A percentile compares a stretch with the other conserved stretches of the same genome.
Evolutionary conservation across 1,284 basidiomycete species (phyloP).

Genomic region (Tylopilus sp.): DNA sequence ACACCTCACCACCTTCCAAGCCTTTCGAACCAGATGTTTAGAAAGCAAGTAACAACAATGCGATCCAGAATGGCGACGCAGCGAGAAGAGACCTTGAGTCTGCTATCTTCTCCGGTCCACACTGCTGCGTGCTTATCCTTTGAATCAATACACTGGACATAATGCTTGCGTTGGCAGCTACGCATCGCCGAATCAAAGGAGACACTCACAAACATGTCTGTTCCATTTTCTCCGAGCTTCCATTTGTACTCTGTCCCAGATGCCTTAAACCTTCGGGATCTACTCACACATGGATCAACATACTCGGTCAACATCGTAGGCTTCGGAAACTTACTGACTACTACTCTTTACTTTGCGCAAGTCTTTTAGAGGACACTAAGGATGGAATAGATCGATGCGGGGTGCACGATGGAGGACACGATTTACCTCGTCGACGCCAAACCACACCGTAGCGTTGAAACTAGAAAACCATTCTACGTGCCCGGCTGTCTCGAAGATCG

Average conservation of each 20-base stretch:
- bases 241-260: slow-evolving; percentile 54
- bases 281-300: slow-evolving; percentile 19
- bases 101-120: slow-evolving; percentile 43
- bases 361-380: slow-evolving; percentile 45
- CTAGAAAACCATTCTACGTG: slow-evolving; percentile 50
- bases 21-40: slow-evolving; percentile 51
- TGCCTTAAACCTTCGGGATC: slow-evolving; percentile 55
- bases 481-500: slow-evolving; percentile 49
- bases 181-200: background rate
- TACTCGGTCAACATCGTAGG: too few relatives aligned
- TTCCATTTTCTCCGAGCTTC: slow-evolving; percentile 47
- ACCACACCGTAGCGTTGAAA: slow-evolving; percentile 44
- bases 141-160: slow-evolving; percentile 48
- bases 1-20: slow-evolving; percentile 39
- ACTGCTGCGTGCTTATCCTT: slow-evolving; percentile 46
- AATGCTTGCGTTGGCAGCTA: background rate
- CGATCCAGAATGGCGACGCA: slow-evolving; percentile 47
- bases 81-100: slow-evolving; percentile 40
- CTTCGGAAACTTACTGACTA: slow-evolving; percentile 43
- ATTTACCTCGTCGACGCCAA: slow-evolving; percentile 48
- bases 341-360: slow-evolving; percentile 48
- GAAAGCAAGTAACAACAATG: slow-evolving; percentile 52
- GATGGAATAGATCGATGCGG: background rate
- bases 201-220: slow-evolving; percentile 45
- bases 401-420: background rate